Conservation (phyloP, 805 yeast genomes). For the Candida succiphila region DNA sequence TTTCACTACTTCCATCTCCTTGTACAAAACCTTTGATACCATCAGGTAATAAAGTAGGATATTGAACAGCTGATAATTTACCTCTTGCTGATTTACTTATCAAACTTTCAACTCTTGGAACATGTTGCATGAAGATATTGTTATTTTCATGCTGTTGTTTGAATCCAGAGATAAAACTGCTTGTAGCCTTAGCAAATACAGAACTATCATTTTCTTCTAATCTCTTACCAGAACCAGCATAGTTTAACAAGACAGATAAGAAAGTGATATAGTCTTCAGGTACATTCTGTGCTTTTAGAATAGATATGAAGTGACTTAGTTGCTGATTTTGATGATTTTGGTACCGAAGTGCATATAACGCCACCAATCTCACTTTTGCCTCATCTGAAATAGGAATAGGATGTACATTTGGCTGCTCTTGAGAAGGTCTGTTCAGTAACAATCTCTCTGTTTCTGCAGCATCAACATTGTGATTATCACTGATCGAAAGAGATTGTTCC, state of each 20-base stretch:
- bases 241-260: slow-evolving; percentile 34
- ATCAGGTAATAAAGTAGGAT: slow-evolving; percentile 34
- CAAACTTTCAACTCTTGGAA: slow-evolving; percentile 55
- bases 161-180: slow-evolving; percentile 23
- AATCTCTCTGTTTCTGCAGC: slow-evolving; percentile 44
- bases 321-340: slow-evolving; percentile 42
- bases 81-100: slow-evolving; percentile 31
- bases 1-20: not conserved
- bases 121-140: slow-evolving; percentile 85
- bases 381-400: slow-evolving; percentile 30
- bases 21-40: slow-evolving; percentile 2
- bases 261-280: slow-evolving; percentile 28
- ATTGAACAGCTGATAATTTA: slow-evolving; percentile 26
- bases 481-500: slow-evolving; percentile 77
- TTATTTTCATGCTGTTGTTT: slow-evolving; percentile 33
- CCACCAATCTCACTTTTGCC: slow-evolving; percentile 61
- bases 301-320: slow-evolving; percentile 24
- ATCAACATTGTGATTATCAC: slow-evolving; percentile 45
- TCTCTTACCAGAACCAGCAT: slow-evolving; percentile 34
- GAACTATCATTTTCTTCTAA: slow-evolving; percentile 24
- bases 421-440: slow-evolving; percentile 24
- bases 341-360: slow-evolving; percentile 66
- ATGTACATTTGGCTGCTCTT: slow-evolving; percentile 12
- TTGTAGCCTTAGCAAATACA: slow-evolving; percentile 12
- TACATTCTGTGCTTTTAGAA: slow-evolving; percentile 27